These are phyloP conservation scores for Pleurostoma richardsiae DNA, from an alignment of 2,329 filamentous ascomycete genomes.

Conservation along the genomic window DNA sequence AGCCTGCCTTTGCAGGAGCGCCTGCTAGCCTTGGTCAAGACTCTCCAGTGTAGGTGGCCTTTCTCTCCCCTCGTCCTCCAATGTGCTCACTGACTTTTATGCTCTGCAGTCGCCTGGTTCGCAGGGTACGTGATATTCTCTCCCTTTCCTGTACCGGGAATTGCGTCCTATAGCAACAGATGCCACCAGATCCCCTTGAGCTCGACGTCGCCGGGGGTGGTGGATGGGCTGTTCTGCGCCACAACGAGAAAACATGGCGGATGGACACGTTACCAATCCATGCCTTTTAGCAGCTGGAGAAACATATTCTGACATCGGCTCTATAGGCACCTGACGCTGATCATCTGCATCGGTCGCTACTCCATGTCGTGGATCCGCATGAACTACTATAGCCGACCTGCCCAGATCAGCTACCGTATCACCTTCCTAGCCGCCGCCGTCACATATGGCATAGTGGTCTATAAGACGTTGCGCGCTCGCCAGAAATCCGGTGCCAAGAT, in stretches of 20 bases:
- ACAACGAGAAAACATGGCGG: not conserved
- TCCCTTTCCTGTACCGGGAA: constrained; percentile 6
- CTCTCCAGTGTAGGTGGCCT: constrained; percentile 74
- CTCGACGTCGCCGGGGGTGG: not conserved
- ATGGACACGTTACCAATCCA: too few relatives aligned
- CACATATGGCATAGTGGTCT: constrained; percentile 97
- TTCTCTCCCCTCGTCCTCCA: constrained; percentile 15
- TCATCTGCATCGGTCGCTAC: constrained; percentile 80
- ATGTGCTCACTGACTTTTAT: constrained; percentile 14
- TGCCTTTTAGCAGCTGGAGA: too few relatives aligned
- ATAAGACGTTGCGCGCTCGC: constrained; percentile 90
- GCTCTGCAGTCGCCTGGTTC: constrained; percentile 66
- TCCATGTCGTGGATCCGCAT: constrained; percentile 80
- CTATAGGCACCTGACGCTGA: constrained; percentile 75
- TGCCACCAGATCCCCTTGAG: constrained; percentile 8
- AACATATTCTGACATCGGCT: constrained; percentile 2
- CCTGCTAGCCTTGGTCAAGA: constrained; percentile 74
- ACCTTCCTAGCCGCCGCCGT: constrained; percentile 85
- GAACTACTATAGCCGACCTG: constrained; percentile 76
- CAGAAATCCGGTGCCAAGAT: constrained; percentile 66
- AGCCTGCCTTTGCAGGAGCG: constrained; percentile 68
- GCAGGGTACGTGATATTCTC: constrained; percentile 58
- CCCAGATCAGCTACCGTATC: constrained; percentile 80
- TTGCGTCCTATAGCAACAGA: constrained; percentile 6
- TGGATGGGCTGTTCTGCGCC: not conserved